Conservation (phyloP, 2,329 filamentous ascomycete species). For the Penicillium occitanis region DNA sequence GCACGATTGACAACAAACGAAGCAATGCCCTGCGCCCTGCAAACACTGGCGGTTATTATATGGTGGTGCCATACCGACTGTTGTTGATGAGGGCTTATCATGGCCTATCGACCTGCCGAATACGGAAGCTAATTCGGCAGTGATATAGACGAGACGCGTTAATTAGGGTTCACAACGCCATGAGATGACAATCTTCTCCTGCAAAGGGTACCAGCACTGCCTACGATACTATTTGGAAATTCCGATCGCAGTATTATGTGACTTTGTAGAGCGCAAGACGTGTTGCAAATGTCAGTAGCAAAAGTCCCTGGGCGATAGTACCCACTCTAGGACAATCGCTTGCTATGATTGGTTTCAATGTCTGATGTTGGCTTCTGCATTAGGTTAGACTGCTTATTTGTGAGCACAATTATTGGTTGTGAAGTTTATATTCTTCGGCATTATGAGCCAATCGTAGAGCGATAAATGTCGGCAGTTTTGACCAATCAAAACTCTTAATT, state of each 20-base stretch:
- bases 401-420: background rate
- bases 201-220: background rate
- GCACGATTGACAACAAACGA: background rate
- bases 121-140: background rate
- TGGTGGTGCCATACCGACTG: background rate
- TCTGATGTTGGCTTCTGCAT: background rate
- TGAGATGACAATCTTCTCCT: background rate
- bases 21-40: background rate
- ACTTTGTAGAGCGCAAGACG: too few species aligned
- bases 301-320: background rate
- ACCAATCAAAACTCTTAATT: background rate
- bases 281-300: background rate
- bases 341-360: background rate
- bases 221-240: background rate
- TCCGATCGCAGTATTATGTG: background rate
- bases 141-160: background rate
- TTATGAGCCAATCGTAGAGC: background rate
- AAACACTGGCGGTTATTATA: background rate
- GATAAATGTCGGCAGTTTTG: background rate
- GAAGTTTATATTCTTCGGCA: background rate
- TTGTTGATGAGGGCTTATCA: constrained; percentile 1
- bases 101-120: constrained; percentile 12
- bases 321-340: too few species aligned
- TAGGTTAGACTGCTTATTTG: background rate
- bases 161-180: background rate